Conservation (phyloP, 2,329 filamentous ascomycete species). For the Pleurostoma richardsiae region DNA sequence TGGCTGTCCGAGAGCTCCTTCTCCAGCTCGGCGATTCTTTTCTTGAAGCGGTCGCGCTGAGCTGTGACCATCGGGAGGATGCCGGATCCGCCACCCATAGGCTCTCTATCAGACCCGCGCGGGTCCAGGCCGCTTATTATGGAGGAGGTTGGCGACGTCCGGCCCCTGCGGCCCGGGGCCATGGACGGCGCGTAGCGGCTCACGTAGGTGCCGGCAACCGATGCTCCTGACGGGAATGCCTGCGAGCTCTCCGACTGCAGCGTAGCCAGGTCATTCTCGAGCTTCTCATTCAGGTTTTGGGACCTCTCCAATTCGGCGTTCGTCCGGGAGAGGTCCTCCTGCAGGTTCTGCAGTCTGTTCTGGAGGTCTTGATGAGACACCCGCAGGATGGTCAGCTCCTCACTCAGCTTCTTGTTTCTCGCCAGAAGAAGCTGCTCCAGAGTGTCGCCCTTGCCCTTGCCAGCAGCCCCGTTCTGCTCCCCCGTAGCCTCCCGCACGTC, state of each 20-base stretch:
- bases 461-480: slow-evolving; percentile 41
- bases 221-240: slow-evolving; percentile 82
- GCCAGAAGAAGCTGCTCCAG: slow-evolving; percentile 87
- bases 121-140: slow-evolving; percentile 97
- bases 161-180: slow-evolving; percentile 56
- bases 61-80: slow-evolving; percentile 98
- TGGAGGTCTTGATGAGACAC: slow-evolving; percentile 94
- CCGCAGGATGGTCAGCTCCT: slow-evolving; percentile 86
- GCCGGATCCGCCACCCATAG: slow-evolving; percentile 71
- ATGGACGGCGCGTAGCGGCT: slow-evolving; percentile 68
- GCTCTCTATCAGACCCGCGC: slow-evolving; percentile 51
- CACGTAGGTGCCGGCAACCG: slow-evolving; percentile 85
- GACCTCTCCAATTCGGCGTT: slow-evolving; percentile 84
- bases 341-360: slow-evolving; percentile 69
- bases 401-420: slow-evolving; percentile 92
- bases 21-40: slow-evolving; percentile 87
- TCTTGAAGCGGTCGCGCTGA: slow-evolving; percentile 96
- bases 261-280: slow-evolving; percentile 86
- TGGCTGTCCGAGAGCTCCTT: slow-evolving; percentile 83
- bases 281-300: slow-evolving; percentile 76
- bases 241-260: slow-evolving; percentile 83
- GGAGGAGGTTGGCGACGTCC: slow-evolving; percentile 86
- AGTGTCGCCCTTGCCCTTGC: slow-evolving; percentile 67
- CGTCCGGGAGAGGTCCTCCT: slow-evolving; percentile 76
- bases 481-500: slow-evolving; percentile 32